A percentile compares a stretch with the other conserved stretches of the same genome.
These are phyloP conservation scores for Rhododendron ferrugineum DNA, from an alignment of 148 eudicot genomes.

Conservation along the genomic window DNA sequence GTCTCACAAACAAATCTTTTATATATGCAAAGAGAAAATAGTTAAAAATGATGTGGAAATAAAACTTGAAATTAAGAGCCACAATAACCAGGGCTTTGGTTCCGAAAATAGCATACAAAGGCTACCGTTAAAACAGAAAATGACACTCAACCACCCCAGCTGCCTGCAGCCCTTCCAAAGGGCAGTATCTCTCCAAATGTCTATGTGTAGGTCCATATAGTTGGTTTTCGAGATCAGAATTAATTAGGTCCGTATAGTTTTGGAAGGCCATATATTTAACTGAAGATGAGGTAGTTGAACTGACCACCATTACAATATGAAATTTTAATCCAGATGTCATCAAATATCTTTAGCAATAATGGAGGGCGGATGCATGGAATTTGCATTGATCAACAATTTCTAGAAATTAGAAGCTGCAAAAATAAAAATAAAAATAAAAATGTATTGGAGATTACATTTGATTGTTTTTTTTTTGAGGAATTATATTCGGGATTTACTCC, in stretches of 20 bases:
- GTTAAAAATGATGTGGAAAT: too few relatives aligned
- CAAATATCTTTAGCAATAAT: not conserved
- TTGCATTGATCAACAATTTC: not conserved
- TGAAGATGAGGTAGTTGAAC: not conserved
- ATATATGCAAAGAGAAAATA: too few relatives aligned
- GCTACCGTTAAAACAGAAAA: not conserved
- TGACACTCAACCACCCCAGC: not conserved
- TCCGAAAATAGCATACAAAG: not conserved
- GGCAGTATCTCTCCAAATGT: not conserved
- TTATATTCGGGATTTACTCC: not conserved
- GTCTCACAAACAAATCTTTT: too few relatives aligned
- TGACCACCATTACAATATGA: not conserved
- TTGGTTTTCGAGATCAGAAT: not conserved
- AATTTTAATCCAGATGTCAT: not conserved
- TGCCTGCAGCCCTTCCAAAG: not conserved
- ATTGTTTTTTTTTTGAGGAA: not conserved
- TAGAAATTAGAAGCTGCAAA: not conserved
- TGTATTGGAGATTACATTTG: not conserved
- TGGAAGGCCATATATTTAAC: not conserved
- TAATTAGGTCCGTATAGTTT: not conserved
- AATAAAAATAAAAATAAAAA: not conserved
- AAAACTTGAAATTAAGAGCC: not conserved
- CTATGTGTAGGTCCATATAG: not conserved
- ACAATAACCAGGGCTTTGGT: not conserved
- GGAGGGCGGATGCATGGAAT: not conserved